Conservation (phyloP, 1,284 basidiomycete species). For the Mycena sp. region DNA sequence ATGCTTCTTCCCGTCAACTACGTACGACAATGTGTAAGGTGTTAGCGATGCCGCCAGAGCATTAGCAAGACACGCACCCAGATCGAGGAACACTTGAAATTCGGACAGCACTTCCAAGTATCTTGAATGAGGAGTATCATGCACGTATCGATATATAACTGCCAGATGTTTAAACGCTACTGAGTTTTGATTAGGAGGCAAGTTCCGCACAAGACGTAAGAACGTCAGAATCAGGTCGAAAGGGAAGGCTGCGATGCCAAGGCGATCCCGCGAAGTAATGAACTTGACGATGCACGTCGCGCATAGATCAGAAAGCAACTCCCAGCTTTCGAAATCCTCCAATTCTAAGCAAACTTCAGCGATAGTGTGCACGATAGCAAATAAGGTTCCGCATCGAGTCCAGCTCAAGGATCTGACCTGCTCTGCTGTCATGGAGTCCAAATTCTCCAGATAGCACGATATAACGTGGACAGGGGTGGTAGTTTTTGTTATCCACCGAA, state of each 20-base stretch:
- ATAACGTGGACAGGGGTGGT: slow-evolving; percentile 1
- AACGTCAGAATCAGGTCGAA: slow-evolving; percentile 10
- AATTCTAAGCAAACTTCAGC: background rate
- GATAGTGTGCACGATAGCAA: slow-evolving; percentile 6
- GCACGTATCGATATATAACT: slow-evolving; percentile 3
- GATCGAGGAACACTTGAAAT: slow-evolving; percentile 1
- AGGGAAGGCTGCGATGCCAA: background rate
- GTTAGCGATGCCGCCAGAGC: too few relatives aligned
- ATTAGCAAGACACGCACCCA: background rate
- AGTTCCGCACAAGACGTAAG: background rate
- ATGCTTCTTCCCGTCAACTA: too few relatives aligned
- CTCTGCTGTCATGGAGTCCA: background rate
- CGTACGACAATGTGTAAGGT: too few relatives aligned
- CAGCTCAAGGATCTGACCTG: slow-evolving; percentile 2
- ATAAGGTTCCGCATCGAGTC: slow-evolving; percentile 6
- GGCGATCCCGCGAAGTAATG: background rate
- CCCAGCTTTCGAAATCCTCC: slow-evolving; percentile 9
- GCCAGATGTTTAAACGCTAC: background rate
- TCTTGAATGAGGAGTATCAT: slow-evolving; percentile 6
- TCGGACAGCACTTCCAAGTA: slow-evolving; percentile 5
- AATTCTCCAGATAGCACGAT: background rate
- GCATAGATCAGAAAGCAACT: slow-evolving; percentile 1
- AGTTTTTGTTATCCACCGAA: slow-evolving; percentile 7
- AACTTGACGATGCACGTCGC: slow-evolving; percentile 13
- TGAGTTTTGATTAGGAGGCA: background rate